Evolutionary conservation across 2,329 filamentous ascomycete species (phyloP).

Genomic region (Ilyonectria robusta): DNA sequence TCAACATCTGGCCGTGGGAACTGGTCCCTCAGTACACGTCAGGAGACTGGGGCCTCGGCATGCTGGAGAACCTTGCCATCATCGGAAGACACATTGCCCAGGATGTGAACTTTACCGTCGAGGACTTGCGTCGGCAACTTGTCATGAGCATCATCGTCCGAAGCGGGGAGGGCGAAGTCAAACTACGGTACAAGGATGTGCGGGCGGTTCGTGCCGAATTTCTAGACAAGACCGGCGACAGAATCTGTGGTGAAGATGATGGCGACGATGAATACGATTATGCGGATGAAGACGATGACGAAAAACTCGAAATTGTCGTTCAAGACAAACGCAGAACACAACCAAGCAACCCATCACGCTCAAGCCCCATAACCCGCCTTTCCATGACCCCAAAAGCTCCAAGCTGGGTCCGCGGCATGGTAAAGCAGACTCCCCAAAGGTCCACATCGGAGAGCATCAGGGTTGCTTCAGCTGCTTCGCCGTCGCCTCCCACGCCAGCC

Average conservation of each 20-base stretch:
- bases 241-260: neutral
- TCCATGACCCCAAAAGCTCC: too few relatives aligned
- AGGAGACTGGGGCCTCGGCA: neutral
- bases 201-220: neutral
- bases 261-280: neutral
- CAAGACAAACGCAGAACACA: too few relatives aligned
- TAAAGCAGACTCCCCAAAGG: neutral
- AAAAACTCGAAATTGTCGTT: too few relatives aligned
- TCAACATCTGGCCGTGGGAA: conserved; percentile 5
- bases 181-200: neutral
- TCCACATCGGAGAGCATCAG: neutral
- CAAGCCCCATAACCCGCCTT: too few relatives aligned
- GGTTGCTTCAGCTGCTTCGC: too few relatives aligned
- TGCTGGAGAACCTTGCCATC: neutral
- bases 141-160: neutral
- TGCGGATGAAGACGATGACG: too few relatives aligned
- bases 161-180: neutral
- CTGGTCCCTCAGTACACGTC: neutral
- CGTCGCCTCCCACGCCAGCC: neutral
- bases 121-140: neutral
- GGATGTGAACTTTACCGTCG: neutral
- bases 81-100: neutral
- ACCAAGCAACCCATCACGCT: too few relatives aligned
- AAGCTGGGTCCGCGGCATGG: too few relatives aligned
- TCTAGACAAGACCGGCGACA: neutral